Conservation (phyloP, 176 grass and related monocot genomes). For the Avena insularis region DNA sequence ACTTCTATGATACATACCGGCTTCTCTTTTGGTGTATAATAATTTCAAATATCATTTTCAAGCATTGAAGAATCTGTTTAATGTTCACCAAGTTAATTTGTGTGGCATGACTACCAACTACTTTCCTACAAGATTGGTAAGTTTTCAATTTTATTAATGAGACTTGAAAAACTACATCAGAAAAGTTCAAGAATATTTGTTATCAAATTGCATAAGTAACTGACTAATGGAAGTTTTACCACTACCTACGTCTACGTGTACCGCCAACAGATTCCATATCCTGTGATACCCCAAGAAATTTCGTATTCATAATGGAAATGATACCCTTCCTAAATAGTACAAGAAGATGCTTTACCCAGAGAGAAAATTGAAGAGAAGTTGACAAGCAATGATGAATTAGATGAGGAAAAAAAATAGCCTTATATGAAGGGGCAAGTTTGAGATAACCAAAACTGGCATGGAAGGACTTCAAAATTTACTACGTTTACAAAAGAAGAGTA, state of each 20-base stretch:
- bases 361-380: constrained; percentile 18
- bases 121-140: constrained; percentile 29
- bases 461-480: constrained; percentile 4
- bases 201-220: constrained; percentile 10
- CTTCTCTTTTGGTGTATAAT: constrained; percentile 25
- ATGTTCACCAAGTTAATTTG: background rate
- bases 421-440: constrained; percentile 15
- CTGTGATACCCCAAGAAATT: background rate
- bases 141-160: background rate
- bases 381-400: background rate
- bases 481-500: background rate
- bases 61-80: background rate
- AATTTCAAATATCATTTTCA: constrained; percentile 4
- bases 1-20: background rate
- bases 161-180: background rate
- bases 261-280: background rate
- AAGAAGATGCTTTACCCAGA: background rate
- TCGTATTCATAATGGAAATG: constrained; percentile 6
- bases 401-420: constrained; percentile 13
- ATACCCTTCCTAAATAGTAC: background rate
- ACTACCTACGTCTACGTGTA: background rate
- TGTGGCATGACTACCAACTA: background rate
- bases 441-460: background rate
- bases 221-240: background rate
- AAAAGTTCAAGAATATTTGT: constrained; percentile 12